phyloP scores from a whole-genome alignment of 108 stramenopile species.

The Nannochloropsis oceanica region DNA sequence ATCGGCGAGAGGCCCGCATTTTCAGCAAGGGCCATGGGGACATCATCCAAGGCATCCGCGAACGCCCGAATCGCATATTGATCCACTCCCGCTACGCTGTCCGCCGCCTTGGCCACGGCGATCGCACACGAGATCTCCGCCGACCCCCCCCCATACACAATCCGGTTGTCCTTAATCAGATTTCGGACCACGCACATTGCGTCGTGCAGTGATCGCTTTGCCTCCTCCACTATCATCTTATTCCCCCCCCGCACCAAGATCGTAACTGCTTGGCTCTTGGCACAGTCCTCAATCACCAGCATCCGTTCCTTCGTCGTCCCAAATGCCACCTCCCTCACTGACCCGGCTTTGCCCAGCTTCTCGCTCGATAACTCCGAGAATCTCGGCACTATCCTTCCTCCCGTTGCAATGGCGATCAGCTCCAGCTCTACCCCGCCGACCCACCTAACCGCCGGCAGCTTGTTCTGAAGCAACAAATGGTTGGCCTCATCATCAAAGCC shows the following conservation, averaged over 20 bases:
- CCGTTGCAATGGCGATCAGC: slow-evolving; percentile 98
- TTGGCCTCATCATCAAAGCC: slow-evolving; percentile 99
- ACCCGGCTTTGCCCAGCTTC: slow-evolving; percentile 85
- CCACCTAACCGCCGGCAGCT: slow-evolving; percentile 50
- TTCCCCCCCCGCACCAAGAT: slow-evolving; percentile 93
- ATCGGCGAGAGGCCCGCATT: slow-evolving; percentile 92
- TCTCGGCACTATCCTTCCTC: slow-evolving; percentile 94
- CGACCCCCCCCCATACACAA: slow-evolving; percentile 97
- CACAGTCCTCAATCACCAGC: slow-evolving; percentile 89
- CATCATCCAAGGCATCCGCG: slow-evolving; percentile 95
- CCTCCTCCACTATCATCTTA: slow-evolving; percentile 99
- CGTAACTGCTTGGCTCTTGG: slow-evolving; percentile 89
- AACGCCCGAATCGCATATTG: slow-evolving; percentile 98
- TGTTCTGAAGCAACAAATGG: slow-evolving; percentile 72
- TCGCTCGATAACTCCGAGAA: slow-evolving; percentile 77
- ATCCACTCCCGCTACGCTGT: slow-evolving; percentile 67
- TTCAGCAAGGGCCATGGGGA: slow-evolving; percentile 97
- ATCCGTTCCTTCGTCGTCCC: slow-evolving; percentile 88
- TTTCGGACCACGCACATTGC: slow-evolving; percentile 99
- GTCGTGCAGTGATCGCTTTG: slow-evolving; percentile 98
- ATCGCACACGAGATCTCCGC: slow-evolving; percentile 96
- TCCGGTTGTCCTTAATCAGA: slow-evolving; percentile 81
- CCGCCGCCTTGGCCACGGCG: slow-evolving; percentile 72
- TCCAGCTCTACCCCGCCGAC: slow-evolving; percentile 98
- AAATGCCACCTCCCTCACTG: slow-evolving; percentile 78